Conservation (phyloP, 352 stramenopile species). For the Globisporangium echinulatum region DNA sequence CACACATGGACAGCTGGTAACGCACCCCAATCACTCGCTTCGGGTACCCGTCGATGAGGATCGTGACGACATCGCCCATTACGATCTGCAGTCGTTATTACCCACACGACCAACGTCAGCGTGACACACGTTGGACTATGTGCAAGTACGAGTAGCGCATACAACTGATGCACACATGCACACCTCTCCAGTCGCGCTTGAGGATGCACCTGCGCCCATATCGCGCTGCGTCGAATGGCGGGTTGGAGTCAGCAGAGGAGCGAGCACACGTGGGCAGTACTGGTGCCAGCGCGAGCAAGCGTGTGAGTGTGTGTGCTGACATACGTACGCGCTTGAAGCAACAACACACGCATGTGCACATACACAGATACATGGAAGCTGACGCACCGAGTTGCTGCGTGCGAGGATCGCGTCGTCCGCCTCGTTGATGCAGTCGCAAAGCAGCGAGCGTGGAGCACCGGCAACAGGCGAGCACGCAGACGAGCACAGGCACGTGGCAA, state of each 20-base stretch:
- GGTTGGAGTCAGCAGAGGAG: background rate
- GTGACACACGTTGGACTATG: background rate
- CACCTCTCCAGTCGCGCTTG: conserved; percentile 25
- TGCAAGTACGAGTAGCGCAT: background rate
- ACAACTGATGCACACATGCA: background rate
- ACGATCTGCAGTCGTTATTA: conserved; percentile 30
- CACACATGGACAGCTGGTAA: background rate
- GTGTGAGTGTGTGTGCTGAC: too few species aligned
- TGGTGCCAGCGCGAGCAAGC: background rate
- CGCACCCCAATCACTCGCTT: conserved; percentile 52
- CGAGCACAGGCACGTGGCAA: too few species aligned
- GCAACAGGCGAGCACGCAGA: too few species aligned
- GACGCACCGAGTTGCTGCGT: too few species aligned
- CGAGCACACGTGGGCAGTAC: background rate
- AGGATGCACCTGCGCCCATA: conserved; percentile 35
- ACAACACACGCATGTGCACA: too few species aligned
- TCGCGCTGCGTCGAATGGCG: background rate
- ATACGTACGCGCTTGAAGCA: too few species aligned
- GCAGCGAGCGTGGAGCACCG: too few species aligned
- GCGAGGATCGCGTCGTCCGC: too few species aligned
- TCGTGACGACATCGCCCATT: conserved; percentile 51
- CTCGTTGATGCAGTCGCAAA: too few species aligned
- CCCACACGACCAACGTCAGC: background rate
- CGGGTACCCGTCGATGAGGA: conserved; percentile 34
- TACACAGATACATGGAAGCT: too few species aligned